Base-by-base conservation (phyloP, 2,329 filamentous ascomycete species). In the Penicillium sp. region DNA sequence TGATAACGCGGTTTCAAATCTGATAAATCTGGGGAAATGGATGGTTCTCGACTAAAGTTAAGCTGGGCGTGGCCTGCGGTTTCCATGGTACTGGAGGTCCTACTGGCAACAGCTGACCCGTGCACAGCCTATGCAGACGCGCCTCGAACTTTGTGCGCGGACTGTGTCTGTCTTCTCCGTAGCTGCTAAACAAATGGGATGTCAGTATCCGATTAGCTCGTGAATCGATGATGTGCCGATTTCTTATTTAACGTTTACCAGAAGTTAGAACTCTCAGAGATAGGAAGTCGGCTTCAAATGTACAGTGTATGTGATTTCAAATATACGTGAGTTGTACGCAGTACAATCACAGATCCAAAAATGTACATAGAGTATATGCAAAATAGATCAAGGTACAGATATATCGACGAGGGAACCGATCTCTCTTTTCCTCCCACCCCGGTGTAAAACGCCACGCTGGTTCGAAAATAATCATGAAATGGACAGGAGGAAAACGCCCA, bases 341-440 rank as follows among this genome's bases (percentile, higher is more conserved):
- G 22, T 25, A 25, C 22, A 25, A 25, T 25, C 12, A 3, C 28
- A 28, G 19, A 19, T 46, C 30, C 22, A 41, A 39, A 46, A 41
- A 46, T 46, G 41, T 28, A 41, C 5, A 37, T 4, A 19, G 5
- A 12, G 44, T 41, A 46, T 46, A 34, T 41, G 19, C 29, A 46
- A 18, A 41, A 14, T 12, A 41, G 16, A 18, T 7, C 34, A 14
- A n/a, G 34, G 16, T n/a, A 34, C 29, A 25, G n/a, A 16, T 25
- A 31, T 22, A 39, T 18, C 19, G 30, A 35, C 2, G 30, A 47
- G 37, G 41, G 28, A 41, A 19, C 38, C 41, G 39, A 29, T 30
- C 19, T n/a, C 31, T 41, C 46, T 44, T 49, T 49, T 39, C 34
- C 41, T 14, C 13, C 16, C n/a, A 44, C 8, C 39, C 36, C 45